Percentiles rank a stretch among this genome's conserved stretches.
Conservation (phyloP, 192 early-diverging fungal species). For the Mortierella antarctica region DNA sequence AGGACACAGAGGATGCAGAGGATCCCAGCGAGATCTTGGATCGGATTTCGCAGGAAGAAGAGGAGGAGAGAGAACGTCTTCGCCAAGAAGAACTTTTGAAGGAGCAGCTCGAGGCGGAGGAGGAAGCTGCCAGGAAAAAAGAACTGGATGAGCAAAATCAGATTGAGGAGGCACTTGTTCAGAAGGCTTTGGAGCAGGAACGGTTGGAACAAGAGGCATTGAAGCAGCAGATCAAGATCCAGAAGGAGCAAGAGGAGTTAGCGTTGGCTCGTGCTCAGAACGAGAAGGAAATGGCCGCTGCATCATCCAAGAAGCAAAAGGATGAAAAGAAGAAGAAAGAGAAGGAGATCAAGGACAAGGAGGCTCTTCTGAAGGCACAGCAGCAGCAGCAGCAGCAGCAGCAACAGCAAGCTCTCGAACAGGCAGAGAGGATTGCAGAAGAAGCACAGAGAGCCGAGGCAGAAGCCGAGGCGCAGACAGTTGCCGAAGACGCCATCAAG, state of each 20-base stretch:
- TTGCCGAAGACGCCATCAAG: too few species aligned
- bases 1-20: slow-evolving; percentile 43
- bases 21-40: slow-evolving; percentile 30
- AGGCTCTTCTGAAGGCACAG: slow-evolving; percentile 5
- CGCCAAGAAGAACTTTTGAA: slow-evolving; percentile 17
- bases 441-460: slow-evolving; percentile 15
- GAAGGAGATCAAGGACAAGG: slow-evolving; percentile 18
- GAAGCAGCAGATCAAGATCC: slow-evolving; percentile 13
- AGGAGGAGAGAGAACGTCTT: slow-evolving; percentile 11
- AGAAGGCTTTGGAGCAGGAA: slow-evolving; percentile 4
- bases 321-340: slow-evolving; percentile 49
- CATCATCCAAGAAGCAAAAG: slow-evolving; percentile 32
- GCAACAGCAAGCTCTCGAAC: background rate
- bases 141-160: slow-evolving; percentile 8
- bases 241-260: slow-evolving; percentile 17
- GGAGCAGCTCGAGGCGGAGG: background rate
- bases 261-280: background rate
- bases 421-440: slow-evolving; percentile 9
- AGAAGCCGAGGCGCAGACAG: slow-evolving; percentile 16
- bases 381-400: slow-evolving; percentile 1
- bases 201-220: slow-evolving; percentile 14
- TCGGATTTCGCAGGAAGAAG: slow-evolving; percentile 26
- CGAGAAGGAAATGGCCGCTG: background rate
- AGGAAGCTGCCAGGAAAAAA: slow-evolving; percentile 12
- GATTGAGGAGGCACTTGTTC: background rate